Base-by-base conservation (phyloP, 495 filamentous ascomycete species). In the Glarea lozoyensis region DNA sequence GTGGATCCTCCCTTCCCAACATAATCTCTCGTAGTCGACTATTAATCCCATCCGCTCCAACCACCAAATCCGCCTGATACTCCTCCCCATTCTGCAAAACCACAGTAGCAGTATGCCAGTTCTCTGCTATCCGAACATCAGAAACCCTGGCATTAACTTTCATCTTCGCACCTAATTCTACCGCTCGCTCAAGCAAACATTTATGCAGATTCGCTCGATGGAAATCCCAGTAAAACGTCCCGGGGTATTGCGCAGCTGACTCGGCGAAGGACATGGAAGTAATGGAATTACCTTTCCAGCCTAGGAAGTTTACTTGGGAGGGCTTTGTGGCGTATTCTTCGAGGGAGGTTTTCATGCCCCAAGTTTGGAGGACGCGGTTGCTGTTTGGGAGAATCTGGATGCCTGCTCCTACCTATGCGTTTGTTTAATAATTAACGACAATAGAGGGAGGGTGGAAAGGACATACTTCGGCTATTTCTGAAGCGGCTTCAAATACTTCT, bases 351-450 rank as follows among this genome's bases (percentile, higher is more conserved):
- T 50, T 43, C 25, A 70, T 46, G 9, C 65, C 67, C 68, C 66
- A 69, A 13, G 52, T 50, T 16, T 64, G 63, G 18, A 79, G 63
- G 17, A 79, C 62, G 0, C 64, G 62, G 2, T 65, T 58, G 5
- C 64, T 62, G 42, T 81, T 81, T 2, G 76, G 68, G 5, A 74
- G 66, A 33, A 79, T 67, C 42, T 79, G 76, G 45, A 79, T 78
- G 12, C 76, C 76, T 3, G 75, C 76, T 2, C 76, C 76, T 21
- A 73, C 60, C 66, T 69, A 35, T 15, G 15, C 1, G 6, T 34
- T 27, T 10, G n/a, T 29, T 6, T 33, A 5, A 18, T 17, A 33
- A 16, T 22, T 33, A 21, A 12, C 12, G 22, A 6, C 3, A 11
- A 5, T 16, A 37, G 17, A 29, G 9, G 11, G 17, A 4, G 31